phyloP scores from a whole-genome alignment of 2,329 filamentous ascomycete genomes.

The Penicillium concentricum region DNA sequence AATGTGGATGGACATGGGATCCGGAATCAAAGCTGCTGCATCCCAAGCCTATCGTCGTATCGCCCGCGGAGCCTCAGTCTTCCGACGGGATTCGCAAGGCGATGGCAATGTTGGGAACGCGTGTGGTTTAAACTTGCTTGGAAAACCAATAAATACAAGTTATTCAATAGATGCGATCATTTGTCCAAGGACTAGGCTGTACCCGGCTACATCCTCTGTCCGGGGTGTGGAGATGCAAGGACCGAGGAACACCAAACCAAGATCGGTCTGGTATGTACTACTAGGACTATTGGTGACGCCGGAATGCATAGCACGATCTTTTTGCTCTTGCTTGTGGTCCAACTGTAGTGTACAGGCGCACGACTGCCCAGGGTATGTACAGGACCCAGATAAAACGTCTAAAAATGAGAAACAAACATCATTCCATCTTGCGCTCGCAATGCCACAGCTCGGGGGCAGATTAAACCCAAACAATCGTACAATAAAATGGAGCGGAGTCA shows the following conservation, averaged over 20 bases:
- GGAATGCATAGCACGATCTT: constrained; percentile 36
- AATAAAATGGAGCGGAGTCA: constrained; percentile 35
- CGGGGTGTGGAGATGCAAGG: background rate
- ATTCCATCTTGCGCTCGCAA: constrained; percentile 44
- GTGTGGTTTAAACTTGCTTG: constrained; percentile 22
- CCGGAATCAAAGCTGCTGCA: constrained; percentile 32
- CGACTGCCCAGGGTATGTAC: constrained; percentile 44
- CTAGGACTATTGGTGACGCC: constrained; percentile 21
- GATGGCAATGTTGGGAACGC: constrained; percentile 34
- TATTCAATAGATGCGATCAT: constrained; percentile 11
- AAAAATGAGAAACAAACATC: constrained; percentile 38
- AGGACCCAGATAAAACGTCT: constrained; percentile 43
- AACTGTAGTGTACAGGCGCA: constrained; percentile 42
- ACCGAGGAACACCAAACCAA: background rate
- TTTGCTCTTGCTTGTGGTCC: constrained; percentile 37
- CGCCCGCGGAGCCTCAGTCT: constrained; percentile 11
- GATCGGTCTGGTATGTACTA: constrained; percentile 1
- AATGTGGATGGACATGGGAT: constrained; percentile 42
- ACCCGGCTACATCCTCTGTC: constrained; percentile 4
- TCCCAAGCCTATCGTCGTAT: constrained; percentile 31
- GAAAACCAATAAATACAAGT: background rate
- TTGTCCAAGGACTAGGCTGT: background rate
- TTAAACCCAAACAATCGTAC: constrained; percentile 46
- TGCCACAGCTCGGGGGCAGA: constrained; percentile 39
- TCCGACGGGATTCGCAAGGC: constrained; percentile 33